Base-by-base conservation (phyloP, 108 stramenopile genomes). In the Nitzschia sp. region DNA sequence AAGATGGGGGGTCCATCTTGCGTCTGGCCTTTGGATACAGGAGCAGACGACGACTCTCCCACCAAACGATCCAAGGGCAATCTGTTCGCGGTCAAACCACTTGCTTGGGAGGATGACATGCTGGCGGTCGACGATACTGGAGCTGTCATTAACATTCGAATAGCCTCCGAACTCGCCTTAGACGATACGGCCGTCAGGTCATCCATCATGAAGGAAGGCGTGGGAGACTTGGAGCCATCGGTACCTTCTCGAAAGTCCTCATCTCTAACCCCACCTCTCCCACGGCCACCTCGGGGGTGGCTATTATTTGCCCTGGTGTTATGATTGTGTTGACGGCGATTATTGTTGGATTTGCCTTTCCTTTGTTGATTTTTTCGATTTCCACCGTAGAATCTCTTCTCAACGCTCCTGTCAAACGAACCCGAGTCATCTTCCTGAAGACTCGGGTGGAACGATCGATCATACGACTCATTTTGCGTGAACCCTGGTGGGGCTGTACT, bases 101-200 rank as follows among this genome's bases (percentile, higher is more conserved):
- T 68, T 8, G 31, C 24, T 23, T 68, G 49, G n/a, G 66, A 61
- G 4, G 74, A 75, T 11, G 72, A 18, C 0, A 31, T 1, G 42
- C 68, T 68, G 21, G 36, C 31, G 9, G 33, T 19, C 21, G 61
- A 55, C 17, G 71, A 51, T 17, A 46, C 19, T 24, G 56, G 66
- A 15, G 65, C 54, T 0, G 61, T 53, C 75, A 76, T 69, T 11
- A 76, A 48, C 68, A 76, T 62, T 13, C 68, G 67, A 33, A 76
- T 68, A 19, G 75, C 75, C n/a, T 68, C 54, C 3, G 68, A 69
- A n/a, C 60, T 69, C 29, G 68, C 67, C 13, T 54, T 46, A 15
- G 75, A 76, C n/a, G 66, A 66, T 18, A 28, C 47, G 29, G 64
- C 26, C 2, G 64, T 64, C 2, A 19, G 62, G 25, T 49, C 60